Evolutionary conservation across 768 basidiomycete species (phyloP), one percentile per base, ranked within the genome.

Genomic region (Pholiota microspora): DNA sequence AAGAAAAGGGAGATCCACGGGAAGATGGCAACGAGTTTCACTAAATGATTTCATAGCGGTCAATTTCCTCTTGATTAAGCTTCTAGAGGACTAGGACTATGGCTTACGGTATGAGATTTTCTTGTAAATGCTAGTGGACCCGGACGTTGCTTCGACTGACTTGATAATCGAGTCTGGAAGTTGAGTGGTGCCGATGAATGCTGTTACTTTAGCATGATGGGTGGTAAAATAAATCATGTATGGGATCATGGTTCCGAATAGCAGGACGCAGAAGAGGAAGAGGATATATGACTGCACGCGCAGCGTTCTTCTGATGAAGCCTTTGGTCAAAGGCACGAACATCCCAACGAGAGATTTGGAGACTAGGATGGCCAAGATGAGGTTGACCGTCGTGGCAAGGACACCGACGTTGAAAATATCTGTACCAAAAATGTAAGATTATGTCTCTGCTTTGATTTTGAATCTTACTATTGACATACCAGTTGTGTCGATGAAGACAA

Each of bases 171-270:
- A 34, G 7, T 63, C 62, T 7, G 78, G 73, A 8, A 86, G 54
- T 40, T 64, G 60, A 1, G 69, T 40, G 12, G 66, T 67, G 4
- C 66, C 70, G 55, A 84, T 56, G 46, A 67, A 70, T 4, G 80
- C 81, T 9, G 67, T 60, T 51, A 84, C 71, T 50, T 71, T 45
- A 2, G 64, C 79, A n/a, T 65, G 62, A 35, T 72, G 73, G 53
- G 64, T 80, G 18, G 75, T 74, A 57, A 77, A 75, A 68, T 75
- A 75, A 57, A 73, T 61, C 31, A 77, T 75, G 54, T 77, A 78
- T 7, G 76, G 70, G n/a, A 79, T 73, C 55, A 80, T 70, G 32
- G 75, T 69, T 27, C 72, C 78, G 49, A 86, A 70, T 36, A 85
- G 68, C 34, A 62, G 42, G 3, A 51, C 44, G 47, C 45, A 57